Evolutionary conservation across 768 basidiomycete genomes (phyloP).

Genomic region (Lactarius trivialis): DNA sequence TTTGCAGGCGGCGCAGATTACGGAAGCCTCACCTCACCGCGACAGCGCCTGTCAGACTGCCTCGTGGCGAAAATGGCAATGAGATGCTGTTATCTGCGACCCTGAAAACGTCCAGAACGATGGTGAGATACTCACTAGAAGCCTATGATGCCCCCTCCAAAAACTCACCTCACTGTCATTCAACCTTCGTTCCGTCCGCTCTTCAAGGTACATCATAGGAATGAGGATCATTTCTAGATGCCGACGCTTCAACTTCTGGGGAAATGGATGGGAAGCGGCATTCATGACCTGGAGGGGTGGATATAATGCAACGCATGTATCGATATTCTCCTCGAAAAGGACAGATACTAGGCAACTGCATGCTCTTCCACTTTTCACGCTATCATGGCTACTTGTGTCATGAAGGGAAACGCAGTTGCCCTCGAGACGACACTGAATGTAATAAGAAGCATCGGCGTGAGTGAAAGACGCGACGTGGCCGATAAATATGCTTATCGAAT

Average conservation of each 20-base stretch:
- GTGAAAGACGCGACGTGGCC: not conserved
- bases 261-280: not conserved
- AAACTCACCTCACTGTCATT: not conserved
- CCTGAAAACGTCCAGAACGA: not conserved
- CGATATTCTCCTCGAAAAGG: not conserved
- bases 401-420: not conserved
- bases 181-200: not conserved
- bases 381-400: not conserved
- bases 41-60: not conserved
- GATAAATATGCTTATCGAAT: not conserved
- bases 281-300: slow-evolving; percentile 3
- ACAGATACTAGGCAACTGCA: not conserved
- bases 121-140: not conserved
- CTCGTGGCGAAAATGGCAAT: not conserved
- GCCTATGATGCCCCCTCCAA: not conserved
- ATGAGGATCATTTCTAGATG: slow-evolving; percentile 6
- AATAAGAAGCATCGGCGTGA: slow-evolving; percentile 1
- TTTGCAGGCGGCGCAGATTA: slow-evolving; percentile 6
- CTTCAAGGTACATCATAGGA: not conserved
- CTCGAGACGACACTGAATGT: not conserved
- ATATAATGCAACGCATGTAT: not conserved
- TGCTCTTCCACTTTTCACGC: not conserved
- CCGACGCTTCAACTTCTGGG: not conserved
- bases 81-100: not conserved
- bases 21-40: not conserved